Evolutionary conservation across 129 eudicot genomes (phyloP), one percentile per base, ranked within the genome.

Genomic region (Flaveria sonorensis): DNA sequence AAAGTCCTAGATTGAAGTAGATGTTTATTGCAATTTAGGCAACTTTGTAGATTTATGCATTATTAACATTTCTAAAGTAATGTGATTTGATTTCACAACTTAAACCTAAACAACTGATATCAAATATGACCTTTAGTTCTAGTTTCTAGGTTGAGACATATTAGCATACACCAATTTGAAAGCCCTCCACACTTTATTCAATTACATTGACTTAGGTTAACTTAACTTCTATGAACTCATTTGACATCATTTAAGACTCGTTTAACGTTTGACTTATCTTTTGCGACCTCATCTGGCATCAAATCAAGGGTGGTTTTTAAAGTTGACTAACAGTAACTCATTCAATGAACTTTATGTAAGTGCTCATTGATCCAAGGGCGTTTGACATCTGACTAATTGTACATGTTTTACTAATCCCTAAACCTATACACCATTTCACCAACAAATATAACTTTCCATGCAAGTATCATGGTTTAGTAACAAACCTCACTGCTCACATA

Each of bases 391-490:
- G n/a, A 61, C 19, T 61, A 26, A 26, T 26, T 1, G 39, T 61
- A 61, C 42, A 61, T 12, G 68, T 26, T 61, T 26, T 59, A 59
- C 65, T 23, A 23, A 23, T 59, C 65, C 65, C 36, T 59, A 24
- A 59, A 59, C 65, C 36, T 59, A 59, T 21, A 21, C 39, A 61
- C 68, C 68, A 26, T 61, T 61, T 61, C 68, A 61, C 40, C 68
- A 61, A 61, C 42, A 32, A 61, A 26, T 24, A 60, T 61, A 61
- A 61, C 68, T 61, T 61, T 59, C 65, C 36, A 59, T 59, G 65
- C 42, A 61, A 26, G 12, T 28, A 62, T 28, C 68, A 3, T 62
- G 43, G 42, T 62, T 62, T 62, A 30, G 14, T 28, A 24, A 60
- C 66, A 60, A 24, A 61, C 10, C 45, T 63, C 20, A 63, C 69